These are phyloP conservation scores for Hypoxylon lenormandii DNA, from an alignment of 495 filamentous ascomycete species.

Conservation along the genomic window DNA sequence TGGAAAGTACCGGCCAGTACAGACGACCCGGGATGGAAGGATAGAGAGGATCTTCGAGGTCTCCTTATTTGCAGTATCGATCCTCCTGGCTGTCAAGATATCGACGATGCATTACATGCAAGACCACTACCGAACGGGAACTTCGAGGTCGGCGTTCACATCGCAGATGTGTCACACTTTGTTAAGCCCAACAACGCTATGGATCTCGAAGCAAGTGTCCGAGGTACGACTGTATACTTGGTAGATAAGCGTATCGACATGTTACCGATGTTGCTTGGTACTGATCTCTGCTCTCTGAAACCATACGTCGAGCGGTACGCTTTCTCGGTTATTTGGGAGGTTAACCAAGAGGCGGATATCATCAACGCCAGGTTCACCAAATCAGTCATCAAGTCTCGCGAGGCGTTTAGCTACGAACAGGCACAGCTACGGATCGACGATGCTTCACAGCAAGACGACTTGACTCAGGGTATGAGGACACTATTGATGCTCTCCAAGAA, in stretches of 20 bases:
- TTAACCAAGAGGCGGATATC: slow-evolving; percentile 85
- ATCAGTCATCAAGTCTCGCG: slow-evolving; percentile 96
- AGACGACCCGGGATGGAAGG: slow-evolving; percentile 85
- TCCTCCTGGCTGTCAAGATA: slow-evolving; percentile 94
- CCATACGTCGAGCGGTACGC: slow-evolving; percentile 97
- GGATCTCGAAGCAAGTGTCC: slow-evolving; percentile 91
- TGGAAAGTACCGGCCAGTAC: slow-evolving; percentile 86
- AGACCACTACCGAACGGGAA: slow-evolving; percentile 88
- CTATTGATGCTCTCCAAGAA: slow-evolving; percentile 91
- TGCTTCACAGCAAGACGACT: slow-evolving; percentile 80
- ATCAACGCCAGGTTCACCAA: slow-evolving; percentile 87
- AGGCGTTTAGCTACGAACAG: slow-evolving; percentile 97
- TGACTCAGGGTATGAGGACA: slow-evolving; percentile 89
- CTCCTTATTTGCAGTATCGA: slow-evolving; percentile 97
- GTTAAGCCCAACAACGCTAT: slow-evolving; percentile 97
- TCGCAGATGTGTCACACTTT: slow-evolving; percentile 97
- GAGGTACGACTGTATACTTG: slow-evolving; percentile 95
- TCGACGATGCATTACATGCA: slow-evolving; percentile 96
- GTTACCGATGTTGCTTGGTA: slow-evolving; percentile 94
- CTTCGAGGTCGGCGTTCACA: slow-evolving; percentile 97
- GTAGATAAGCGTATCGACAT: slow-evolving; percentile 99
- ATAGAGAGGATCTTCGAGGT: slow-evolving; percentile 82
- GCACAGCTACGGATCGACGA: slow-evolving; percentile 95
- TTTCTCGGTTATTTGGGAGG: slow-evolving; percentile 94
- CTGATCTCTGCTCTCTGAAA: slow-evolving; percentile 95